phyloP scores from a whole-genome alignment of 169 alveolate genomes.

The Babesia sp. region DNA sequence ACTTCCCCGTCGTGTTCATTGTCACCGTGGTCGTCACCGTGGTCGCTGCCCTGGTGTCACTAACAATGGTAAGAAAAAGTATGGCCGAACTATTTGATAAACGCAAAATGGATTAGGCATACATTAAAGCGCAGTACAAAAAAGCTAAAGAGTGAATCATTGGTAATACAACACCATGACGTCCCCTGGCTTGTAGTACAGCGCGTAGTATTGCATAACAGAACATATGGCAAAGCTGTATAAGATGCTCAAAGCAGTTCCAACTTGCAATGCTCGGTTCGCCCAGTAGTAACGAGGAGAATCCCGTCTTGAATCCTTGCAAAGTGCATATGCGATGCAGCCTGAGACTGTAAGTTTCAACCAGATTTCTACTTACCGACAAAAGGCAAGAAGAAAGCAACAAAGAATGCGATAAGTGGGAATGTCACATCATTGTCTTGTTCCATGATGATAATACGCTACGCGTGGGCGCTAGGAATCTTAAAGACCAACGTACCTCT shows the following conservation, averaged over 20 bases:
- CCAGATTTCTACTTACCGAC: slow-evolving; percentile 6
- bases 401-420: slow-evolving; percentile 29
- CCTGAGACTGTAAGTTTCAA: slow-evolving; percentile 16
- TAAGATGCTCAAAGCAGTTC: slow-evolving; percentile 45
- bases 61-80: slow-evolving; percentile 13
- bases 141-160: no score
- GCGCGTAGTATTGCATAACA: slow-evolving; percentile 37
- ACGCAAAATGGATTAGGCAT: not conserved
- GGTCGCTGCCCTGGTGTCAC: slow-evolving; percentile 19
- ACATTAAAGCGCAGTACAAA: not conserved
- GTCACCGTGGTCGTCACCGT: slow-evolving; percentile 18
- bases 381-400: slow-evolving; percentile 48
- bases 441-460: no score
- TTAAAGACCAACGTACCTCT: not conserved
- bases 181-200: slow-evolving; percentile 21
- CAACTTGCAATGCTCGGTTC: slow-evolving; percentile 47
- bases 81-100: not conserved
- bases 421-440: slow-evolving; percentile 22
- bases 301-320: not conserved
- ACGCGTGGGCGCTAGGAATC: not conserved
- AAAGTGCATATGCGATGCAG: slow-evolving; percentile 27
- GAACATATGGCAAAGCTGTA: slow-evolving; percentile 44
- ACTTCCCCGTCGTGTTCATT: slow-evolving; percentile 1
- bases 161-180: slow-evolving; percentile 46
- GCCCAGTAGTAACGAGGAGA: slow-evolving; percentile 53